Base-by-base conservation (phyloP, 192 early-diverging fungal species). In the Funneliformis mosseae region DNA sequence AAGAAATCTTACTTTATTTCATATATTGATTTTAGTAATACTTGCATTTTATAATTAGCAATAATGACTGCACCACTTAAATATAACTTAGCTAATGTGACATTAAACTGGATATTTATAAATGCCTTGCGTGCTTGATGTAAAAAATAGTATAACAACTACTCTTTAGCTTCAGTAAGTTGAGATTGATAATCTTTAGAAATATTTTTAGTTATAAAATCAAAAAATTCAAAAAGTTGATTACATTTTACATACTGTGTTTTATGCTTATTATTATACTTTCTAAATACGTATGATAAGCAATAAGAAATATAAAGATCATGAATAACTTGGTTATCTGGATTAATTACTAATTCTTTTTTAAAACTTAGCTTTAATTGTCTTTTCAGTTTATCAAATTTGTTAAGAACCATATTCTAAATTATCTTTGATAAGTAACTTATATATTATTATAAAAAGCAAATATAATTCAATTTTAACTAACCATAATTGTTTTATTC, bases 201-300 rank as follows among this genome's bases (percentile, higher is more conserved):
- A 64, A n/a, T 64, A 64, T 64, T 27, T 64, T 64, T 64, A 64
- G 3, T 33, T 3, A 33, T 33, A 3, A 33, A 33, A 33, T 64
- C 63, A 64, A 64, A 64, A 64, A 64, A 64, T 27, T 64, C 28
- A 64, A 64, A 64, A 64, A 64, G 5, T 64, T 64, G 7, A 64
- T 27, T 27, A 23, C 63, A 64, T 9, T 64, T 64, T 10, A 9
- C 14, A 64, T 3, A 64, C 23, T 64, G 3, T 64, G 63, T 27
- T 27, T 64, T 27, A 64, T 64, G 11, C 11, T 27, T 27, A 27
- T 64, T 23, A 8, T 64, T 27, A 27, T 3, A 64, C 1, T 64
- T 3, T 64, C 1, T n/a, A 64, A 64, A 27, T 10, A 1, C 3
- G 1, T 27, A 64, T 64, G 11, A n/a, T 64, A 64, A 64, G 23